Evolutionary conservation across 495 filamentous ascomycete species (phyloP).

Genomic region (Penicillium psychrofluorescens): DNA sequence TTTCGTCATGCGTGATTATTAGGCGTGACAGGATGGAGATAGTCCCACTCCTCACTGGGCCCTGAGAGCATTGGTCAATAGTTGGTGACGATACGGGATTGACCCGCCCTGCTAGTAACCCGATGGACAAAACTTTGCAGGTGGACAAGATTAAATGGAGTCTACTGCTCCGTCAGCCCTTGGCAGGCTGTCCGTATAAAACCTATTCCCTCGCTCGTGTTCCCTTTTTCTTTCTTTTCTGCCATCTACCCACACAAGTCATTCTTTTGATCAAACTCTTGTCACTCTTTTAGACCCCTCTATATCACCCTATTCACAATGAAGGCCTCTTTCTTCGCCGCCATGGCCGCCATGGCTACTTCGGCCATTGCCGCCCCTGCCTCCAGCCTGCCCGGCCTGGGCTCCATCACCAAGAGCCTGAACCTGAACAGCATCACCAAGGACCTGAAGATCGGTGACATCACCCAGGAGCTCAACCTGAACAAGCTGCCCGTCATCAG

Average conservation of each 20-base stretch:
- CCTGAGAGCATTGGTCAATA: no score
- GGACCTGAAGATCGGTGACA: constrained; percentile 12
- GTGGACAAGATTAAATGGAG: no score
- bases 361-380: constrained; percentile 27
- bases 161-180: no score
- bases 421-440: constrained; percentile 14
- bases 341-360: constrained; percentile 26
- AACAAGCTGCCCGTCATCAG: constrained; percentile 14
- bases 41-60: constrained; percentile 1
- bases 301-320: constrained; percentile 23
- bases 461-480: constrained; percentile 12
- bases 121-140: no score
- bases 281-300: constrained; percentile 24
- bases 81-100: no score
- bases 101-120: no score
- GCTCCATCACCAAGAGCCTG: constrained; percentile 6
- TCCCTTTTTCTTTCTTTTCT: constrained; percentile 9
- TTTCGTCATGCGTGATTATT: neutral
- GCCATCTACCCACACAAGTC: constrained; percentile 8
- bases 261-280: constrained; percentile 19
- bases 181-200: no score
- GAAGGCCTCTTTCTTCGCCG: constrained; percentile 29
- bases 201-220: neutral
- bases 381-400: constrained; percentile 4
- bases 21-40: constrained; percentile 2